Evolutionary conservation across 495 filamentous ascomycete species (phyloP), one percentile per base, ranked within the genome.

Genomic region (Tuber melanosporum): DNA sequence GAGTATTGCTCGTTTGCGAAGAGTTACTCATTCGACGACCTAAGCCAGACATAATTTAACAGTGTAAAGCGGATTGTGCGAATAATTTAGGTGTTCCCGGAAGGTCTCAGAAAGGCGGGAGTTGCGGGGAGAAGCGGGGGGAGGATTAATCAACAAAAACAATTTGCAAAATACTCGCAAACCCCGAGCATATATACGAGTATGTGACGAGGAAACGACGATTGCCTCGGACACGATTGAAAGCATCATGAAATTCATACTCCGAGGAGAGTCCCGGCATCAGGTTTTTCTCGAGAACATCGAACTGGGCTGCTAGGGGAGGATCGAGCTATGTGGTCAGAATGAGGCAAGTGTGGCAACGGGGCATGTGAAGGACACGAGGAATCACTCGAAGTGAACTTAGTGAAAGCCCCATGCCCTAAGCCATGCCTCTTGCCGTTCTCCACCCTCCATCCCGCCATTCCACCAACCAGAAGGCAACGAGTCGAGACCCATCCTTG

Each of bases 1-100:
- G 78, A 3, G 78, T 76, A 44, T 73, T 71, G 26, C 79, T 78
- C 17, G 70, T 62, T 9, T 79, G 77, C 22, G 77, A 78, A 19
- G 75, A 66, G 46, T 79, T 74, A 72, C 74, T 80, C 43, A 74
- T 1, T 32, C 78, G 73, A 6, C 77, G 77, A 19, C 36, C 32
- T 70, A 76, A 66, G 10, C 57, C 57, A 66, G 57, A 66, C 57
- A 66, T 66, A 43, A 4, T 42, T 4, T 42, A 15, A 10, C 26
- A 32, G 26, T 41, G 4, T 41, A 32, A 66, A 32, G 10, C 26
- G n/a, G n/a, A 66, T 66, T 66, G n/a, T n/a, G 52, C 1, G 57
- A 32, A 66, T 12, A 4, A 3, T 62, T 62, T 62, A 46, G 45
- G 32, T 32, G 32, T 1, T 41, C 39, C 4, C 3, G 0, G n/a